These are phyloP conservation scores for Chytridium lagenaria DNA, from an alignment of 371 early-diverging fungal genomes.

Conservation along the genomic window DNA sequence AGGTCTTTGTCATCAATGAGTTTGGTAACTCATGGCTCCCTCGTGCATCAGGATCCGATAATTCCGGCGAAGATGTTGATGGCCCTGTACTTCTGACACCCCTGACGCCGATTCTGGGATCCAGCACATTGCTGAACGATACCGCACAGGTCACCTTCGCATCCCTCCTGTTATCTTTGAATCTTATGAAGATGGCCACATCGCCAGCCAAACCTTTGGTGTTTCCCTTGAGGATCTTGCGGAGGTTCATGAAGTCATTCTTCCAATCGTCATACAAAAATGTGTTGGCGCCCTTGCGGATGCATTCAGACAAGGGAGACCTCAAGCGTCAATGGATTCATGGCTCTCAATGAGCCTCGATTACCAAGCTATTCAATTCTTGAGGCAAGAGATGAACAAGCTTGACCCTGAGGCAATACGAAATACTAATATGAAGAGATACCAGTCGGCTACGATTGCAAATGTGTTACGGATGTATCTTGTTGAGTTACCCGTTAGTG, in stretches of 20 bases:
- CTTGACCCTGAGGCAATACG: background rate
- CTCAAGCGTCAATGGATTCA: constrained; percentile 25
- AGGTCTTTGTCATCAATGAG: constrained; percentile 31
- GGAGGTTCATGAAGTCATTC: constrained; percentile 17
- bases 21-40: constrained; percentile 27
- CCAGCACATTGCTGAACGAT: constrained; percentile 27
- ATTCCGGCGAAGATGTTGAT: background rate
- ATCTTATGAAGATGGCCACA: constrained; percentile 27
- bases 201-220: constrained; percentile 39
- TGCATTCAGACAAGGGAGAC: constrained; percentile 15
- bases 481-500: constrained; percentile 11
- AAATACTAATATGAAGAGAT: background rate
- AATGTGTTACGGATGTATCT: constrained; percentile 20
- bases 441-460: constrained; percentile 23
- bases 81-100: constrained; percentile 13
- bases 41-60: background rate
- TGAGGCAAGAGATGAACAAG: constrained; percentile 31
- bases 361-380: constrained; percentile 27
- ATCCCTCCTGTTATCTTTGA: constrained; percentile 36
- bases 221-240: constrained; percentile 35
- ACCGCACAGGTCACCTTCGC: constrained; percentile 41
- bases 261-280: constrained; percentile 38
- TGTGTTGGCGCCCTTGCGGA: constrained; percentile 34
- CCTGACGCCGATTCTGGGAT: constrained; percentile 33
- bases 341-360: constrained; percentile 34